These are phyloP conservation scores for Torulaspora maleeae DNA, from an alignment of 805 yeast genomes.

Conservation along the genomic window DNA sequence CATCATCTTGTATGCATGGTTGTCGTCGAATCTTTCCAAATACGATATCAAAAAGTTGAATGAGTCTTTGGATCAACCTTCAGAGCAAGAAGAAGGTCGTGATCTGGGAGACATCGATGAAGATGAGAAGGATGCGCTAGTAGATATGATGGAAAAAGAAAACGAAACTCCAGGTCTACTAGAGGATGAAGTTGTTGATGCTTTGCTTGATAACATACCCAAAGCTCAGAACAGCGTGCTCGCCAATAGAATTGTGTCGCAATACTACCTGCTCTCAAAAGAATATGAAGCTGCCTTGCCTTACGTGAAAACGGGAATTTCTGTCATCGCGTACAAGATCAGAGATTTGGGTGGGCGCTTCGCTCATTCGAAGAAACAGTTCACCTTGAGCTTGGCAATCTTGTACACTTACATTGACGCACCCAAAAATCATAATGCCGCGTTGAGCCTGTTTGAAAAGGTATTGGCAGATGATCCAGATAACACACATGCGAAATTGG, in stretches of 20 bases:
- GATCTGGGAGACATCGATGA: slow-evolving; percentile 25
- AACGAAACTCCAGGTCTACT: slow-evolving; percentile 30
- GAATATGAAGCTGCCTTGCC: slow-evolving; percentile 62
- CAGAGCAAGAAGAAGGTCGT: slow-evolving; percentile 10
- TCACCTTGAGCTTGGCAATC: slow-evolving; percentile 64
- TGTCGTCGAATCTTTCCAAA: slow-evolving; percentile 64
- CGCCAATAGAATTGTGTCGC: slow-evolving; percentile 61
- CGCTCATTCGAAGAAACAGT: slow-evolving; percentile 49
- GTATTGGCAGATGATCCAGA: slow-evolving; percentile 46
- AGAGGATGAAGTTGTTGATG: slow-evolving; percentile 48
- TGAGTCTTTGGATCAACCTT: slow-evolving; percentile 9
- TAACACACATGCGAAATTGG: slow-evolving; percentile 63
- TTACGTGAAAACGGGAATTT: slow-evolving; percentile 56
- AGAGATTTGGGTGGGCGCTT: slow-evolving; percentile 46
- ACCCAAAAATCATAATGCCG: slow-evolving; percentile 78
- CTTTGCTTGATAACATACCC: slow-evolving; percentile 49
- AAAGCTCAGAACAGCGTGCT: slow-evolving; percentile 47
- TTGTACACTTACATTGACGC: slow-evolving; percentile 82
- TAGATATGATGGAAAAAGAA: slow-evolving; percentile 25
- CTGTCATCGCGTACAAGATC: slow-evolving; percentile 46
- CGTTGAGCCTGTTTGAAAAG: slow-evolving; percentile 63
- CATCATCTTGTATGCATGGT: slow-evolving; percentile 54
- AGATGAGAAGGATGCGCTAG: slow-evolving; percentile 20
- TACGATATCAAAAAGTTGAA: slow-evolving; percentile 38
- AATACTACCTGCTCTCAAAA: slow-evolving; percentile 52